phyloP scores from a whole-genome alignment of 2,329 filamentous ascomycete genomes.

The Ophiostoma novo-ulmi region DNA sequence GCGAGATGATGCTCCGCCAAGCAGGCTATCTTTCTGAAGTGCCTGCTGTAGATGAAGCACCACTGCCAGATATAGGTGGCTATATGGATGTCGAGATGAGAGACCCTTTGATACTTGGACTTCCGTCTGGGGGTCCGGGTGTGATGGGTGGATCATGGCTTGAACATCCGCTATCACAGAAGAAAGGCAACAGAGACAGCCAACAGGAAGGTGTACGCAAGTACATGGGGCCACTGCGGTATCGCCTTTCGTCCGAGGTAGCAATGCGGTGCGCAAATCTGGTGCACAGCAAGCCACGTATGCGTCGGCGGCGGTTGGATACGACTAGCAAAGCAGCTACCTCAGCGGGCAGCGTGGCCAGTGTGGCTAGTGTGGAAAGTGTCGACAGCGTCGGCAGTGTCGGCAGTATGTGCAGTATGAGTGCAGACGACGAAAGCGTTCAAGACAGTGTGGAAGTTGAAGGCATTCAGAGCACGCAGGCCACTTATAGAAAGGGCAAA shows the following conservation, averaged over 20 bases:
- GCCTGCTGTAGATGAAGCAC: not conserved
- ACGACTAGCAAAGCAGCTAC: not conserved
- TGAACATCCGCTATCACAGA: not conserved
- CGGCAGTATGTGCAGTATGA: not conserved
- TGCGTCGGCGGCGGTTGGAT: constrained; percentile 32
- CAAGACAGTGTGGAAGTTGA: not conserved
- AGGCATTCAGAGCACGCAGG: not conserved
- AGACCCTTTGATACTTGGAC: not conserved
- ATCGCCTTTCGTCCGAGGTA: constrained; percentile 32
- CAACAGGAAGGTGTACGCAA: constrained; percentile 26
- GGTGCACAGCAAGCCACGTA: constrained; percentile 35
- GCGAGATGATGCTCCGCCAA: not conserved
- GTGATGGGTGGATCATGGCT: constrained; percentile 18
- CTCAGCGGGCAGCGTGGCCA: not conserved
- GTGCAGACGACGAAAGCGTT: not conserved
- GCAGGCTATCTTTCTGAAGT: not conserved
- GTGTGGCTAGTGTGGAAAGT: not conserved
- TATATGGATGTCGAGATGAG: constrained; percentile 6
- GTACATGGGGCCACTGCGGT: constrained; percentile 29
- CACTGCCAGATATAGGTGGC: not conserved
- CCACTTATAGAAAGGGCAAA: not conserved
- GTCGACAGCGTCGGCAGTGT: not conserved
- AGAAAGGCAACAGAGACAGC: not conserved
- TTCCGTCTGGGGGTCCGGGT: constrained; percentile 14
- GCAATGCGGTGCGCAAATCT: constrained; percentile 34